These are phyloP conservation scores for Grosmannia huntii DNA, from an alignment of 2,329 filamentous ascomycete genomes.

Conservation along the genomic window DNA sequence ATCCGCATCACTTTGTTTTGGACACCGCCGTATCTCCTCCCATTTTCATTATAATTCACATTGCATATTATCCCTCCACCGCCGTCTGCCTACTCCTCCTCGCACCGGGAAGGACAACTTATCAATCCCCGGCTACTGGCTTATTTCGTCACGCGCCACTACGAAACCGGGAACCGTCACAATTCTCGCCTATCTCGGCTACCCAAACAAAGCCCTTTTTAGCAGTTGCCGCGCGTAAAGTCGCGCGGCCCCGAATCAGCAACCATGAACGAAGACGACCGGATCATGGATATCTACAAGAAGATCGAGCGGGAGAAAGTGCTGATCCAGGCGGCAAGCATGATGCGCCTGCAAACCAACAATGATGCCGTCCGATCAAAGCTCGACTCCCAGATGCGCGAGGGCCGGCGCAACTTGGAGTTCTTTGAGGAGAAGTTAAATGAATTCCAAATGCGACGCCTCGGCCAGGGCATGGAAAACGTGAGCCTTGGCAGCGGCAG, in stretches of 20 bases:
- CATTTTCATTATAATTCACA: background rate
- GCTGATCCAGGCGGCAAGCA: constrained; percentile 84
- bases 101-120: background rate
- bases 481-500: constrained; percentile 44
- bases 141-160: background rate
- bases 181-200: background rate
- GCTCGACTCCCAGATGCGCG: constrained; percentile 87
- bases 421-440: constrained; percentile 90
- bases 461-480: constrained; percentile 53
- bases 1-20: background rate
- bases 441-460: constrained; percentile 72
- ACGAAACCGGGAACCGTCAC: background rate
- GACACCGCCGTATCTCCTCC: background rate
- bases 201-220: background rate
- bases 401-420: constrained; percentile 75
- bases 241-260: constrained; percentile 13
- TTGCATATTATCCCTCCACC: background rate
- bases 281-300: constrained; percentile 69
- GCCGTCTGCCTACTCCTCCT: background rate
- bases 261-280: constrained; percentile 52
- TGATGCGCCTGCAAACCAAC: constrained; percentile 91
- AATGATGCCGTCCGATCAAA: constrained; percentile 84
- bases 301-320: constrained; percentile 98
- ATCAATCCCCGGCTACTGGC: background rate
- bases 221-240: constrained; percentile 3